Percentiles rank a stretch among this genome's conserved stretches.
Evolutionary conservation across 2,329 filamentous ascomycete species (phyloP).

Genomic region (Aschersonia sp.): DNA sequence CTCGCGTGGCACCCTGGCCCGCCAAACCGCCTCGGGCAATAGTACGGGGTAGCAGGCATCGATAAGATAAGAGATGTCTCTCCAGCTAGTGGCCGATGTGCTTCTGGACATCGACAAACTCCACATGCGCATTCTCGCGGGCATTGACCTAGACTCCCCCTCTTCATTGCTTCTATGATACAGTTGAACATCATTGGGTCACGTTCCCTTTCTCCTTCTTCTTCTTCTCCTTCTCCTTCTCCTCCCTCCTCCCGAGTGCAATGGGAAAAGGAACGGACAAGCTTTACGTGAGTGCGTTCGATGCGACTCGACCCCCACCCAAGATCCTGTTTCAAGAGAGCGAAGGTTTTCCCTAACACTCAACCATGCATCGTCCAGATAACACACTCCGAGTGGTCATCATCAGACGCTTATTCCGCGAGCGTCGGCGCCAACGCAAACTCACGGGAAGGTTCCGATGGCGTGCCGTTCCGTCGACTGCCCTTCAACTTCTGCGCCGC

Average conservation of each 20-base stretch:
- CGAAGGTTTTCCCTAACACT: neutral
- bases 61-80: too few species aligned
- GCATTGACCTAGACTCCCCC: too few species aligned
- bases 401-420: conserved; percentile 74
- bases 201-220: neutral
- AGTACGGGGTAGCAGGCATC: too few species aligned
- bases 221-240: neutral
- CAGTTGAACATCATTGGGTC: too few species aligned
- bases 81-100: too few species aligned
- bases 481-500: conserved; percentile 98
- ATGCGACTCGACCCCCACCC: neutral
- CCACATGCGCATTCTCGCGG: too few species aligned
- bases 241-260: conserved; percentile 3
- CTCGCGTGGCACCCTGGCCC: too few species aligned
- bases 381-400: conserved; percentile 96
- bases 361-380: conserved; percentile 32
- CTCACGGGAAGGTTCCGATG: conserved; percentile 29
- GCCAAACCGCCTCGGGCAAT: too few species aligned
- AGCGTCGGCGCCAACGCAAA: conserved; percentile 56
- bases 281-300: conserved; percentile 21
- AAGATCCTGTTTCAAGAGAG: neutral
- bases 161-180: too few species aligned
- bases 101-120: too few species aligned
- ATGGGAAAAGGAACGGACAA: conserved; percentile 32
- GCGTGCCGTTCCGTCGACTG: conserved; percentile 64